These are phyloP conservation scores for Piper longum DNA, from an alignment of 164 flowering plant species.

Conservation along the genomic window DNA sequence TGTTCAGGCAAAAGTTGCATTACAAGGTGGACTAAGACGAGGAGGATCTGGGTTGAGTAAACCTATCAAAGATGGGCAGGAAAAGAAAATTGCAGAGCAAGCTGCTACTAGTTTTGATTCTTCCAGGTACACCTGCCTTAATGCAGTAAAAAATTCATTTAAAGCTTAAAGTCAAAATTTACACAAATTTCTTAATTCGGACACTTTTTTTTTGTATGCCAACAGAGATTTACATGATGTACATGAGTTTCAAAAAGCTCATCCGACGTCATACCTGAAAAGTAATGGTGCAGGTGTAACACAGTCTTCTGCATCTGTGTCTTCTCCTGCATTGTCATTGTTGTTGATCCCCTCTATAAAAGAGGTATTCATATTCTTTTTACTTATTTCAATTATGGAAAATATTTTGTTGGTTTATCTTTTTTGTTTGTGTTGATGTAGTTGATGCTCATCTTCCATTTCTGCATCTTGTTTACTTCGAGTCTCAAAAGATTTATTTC, in stretches of 20 bases:
- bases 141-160: not conserved
- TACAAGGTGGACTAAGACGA: slow-evolving; percentile 58
- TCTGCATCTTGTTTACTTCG: not conserved
- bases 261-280: slow-evolving; percentile 35
- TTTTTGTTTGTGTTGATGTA: too few species aligned
- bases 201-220: not conserved
- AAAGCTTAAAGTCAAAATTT: not conserved
- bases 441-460: not conserved
- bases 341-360: slow-evolving; percentile 77
- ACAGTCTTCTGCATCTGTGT: slow-evolving; percentile 23
- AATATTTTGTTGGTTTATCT: too few species aligned
- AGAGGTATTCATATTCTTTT: slow-evolving; percentile 36
- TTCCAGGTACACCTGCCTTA: slow-evolving; percentile 31
- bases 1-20: slow-evolving; percentile 36
- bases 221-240: slow-evolving; percentile 45
- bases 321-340: slow-evolving; percentile 46
- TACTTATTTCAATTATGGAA: not conserved
- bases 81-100: slow-evolving; percentile 31
- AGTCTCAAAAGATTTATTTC: too few species aligned
- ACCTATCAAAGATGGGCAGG: slow-evolving; percentile 38
- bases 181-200: not conserved
- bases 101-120: slow-evolving; percentile 35
- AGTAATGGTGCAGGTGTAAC: slow-evolving; percentile 51
- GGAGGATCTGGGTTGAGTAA: slow-evolving; percentile 39
- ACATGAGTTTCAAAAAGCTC: slow-evolving; percentile 39